Base-by-base conservation (phyloP, 352 stramenopile species). In the Phytophthora pisi region DNA sequence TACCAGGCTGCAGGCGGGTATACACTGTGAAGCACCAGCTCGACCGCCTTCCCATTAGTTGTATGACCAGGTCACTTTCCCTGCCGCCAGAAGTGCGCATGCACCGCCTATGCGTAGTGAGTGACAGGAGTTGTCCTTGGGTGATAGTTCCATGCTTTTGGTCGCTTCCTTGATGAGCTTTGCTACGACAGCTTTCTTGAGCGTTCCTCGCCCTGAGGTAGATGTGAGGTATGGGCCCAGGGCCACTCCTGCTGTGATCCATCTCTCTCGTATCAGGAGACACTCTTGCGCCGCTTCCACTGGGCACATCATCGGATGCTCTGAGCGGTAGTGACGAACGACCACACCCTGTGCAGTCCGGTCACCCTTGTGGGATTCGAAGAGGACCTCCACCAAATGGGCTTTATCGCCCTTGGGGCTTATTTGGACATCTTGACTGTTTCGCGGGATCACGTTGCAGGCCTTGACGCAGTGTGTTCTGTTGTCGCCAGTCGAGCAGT, bases 11-110 rank as follows among this genome's bases (percentile, higher is more conserved):
- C 24, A 78, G 58, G 40, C 61, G 51, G n/a, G n/a, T n/a, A 30
- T 57, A 57, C 30, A 57, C 51, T 9, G 54, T 57, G 45, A 75
- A 75, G n/a, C 70, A 75, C 62, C 70, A 75, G 30, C 50, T 75
- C 10, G 70, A 66, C 56, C 70, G 72, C 38, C 57, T 57, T 40
- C 61, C 50, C 57, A 78, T 68, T 2, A 66, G 49, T 40, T 4
- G 54, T 40, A 71, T 69, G 51, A 70, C 30, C 34, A 75, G 62
- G 51, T 75, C 66, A 51, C 58, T 13, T 72, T 75, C 58, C 66
- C 38, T 23, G 53, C 53, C 18, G 58, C 51, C 4, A 75, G 45
- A n/a, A 75, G 47, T 13, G 66, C 66, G 38, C 66, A 78, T 40
- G 62, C 59, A 3, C 66, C 62, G 13, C 71, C 66, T n/a, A 73